phyloP scores from a whole-genome alignment of 345 rosid genomes.

The Populus simonii region DNA sequence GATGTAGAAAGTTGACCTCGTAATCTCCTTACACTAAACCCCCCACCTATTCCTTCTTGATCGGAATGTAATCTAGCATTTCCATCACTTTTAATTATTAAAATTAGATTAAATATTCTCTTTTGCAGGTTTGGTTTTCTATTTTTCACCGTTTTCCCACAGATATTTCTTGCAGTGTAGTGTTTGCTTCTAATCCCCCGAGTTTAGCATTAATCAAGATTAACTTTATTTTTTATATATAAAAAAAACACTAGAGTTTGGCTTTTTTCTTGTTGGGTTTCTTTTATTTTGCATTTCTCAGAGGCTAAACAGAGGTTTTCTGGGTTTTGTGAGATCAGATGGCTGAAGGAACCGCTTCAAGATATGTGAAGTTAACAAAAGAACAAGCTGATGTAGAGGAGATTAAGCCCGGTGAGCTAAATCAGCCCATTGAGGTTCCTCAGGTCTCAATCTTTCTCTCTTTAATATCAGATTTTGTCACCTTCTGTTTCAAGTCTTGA shows the following conservation, averaged over 20 bases:
- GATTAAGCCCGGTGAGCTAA: conserved; percentile 91
- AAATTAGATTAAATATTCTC: not conserved
- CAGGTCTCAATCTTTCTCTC: conserved; percentile 48
- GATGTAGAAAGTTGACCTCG: conserved; percentile 8
- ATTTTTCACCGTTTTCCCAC: not conserved
- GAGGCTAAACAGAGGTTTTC: not conserved
- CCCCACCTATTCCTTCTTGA: not conserved
- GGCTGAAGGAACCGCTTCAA: conserved; percentile 77
- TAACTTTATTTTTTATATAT: no score
- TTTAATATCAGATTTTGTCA: not conserved
- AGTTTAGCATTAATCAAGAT: not conserved
- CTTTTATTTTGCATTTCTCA: not conserved
- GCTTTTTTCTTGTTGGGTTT: not conserved
- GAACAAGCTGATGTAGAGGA: conserved; percentile 73
- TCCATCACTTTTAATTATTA: not conserved
- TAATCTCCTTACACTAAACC: not conserved
- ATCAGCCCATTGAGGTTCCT: conserved; percentile 92
- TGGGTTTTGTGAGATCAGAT: conserved; percentile 35
- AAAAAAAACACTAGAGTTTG: not conserved
- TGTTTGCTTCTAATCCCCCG: not conserved
- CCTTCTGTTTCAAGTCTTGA: not conserved
- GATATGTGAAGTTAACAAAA: conserved; percentile 77
- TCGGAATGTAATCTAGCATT: not conserved
- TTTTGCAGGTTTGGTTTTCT: not conserved
- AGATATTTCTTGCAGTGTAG: not conserved